Conservation (phyloP, 139 green algal genomes). For the Chlorella sp. region DNA sequence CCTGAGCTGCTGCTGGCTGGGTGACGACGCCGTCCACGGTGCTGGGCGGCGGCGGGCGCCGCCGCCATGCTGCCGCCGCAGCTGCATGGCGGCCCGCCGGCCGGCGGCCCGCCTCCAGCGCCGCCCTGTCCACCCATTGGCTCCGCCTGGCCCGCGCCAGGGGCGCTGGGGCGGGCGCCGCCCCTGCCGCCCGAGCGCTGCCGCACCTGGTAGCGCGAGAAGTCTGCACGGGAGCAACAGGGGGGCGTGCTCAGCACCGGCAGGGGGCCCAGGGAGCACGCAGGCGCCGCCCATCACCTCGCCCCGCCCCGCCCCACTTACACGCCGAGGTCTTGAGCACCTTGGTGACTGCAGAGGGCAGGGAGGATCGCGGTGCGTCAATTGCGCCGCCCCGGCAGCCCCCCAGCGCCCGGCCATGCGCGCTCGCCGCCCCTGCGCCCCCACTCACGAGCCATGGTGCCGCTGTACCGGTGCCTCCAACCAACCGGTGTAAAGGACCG, state of each 20-base stretch:
- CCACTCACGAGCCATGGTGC: constrained; percentile 36
- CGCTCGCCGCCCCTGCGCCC: background rate
- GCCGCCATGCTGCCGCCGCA: background rate
- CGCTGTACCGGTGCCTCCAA: constrained; percentile 10
- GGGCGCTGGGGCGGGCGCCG: no score
- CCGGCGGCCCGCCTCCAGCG: background rate
- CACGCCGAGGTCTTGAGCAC: constrained; percentile 26
- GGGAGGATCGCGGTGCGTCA: background rate
- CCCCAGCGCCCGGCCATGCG: constrained; percentile 16
- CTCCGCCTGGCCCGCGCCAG: no score
- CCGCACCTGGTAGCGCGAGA: constrained; percentile 41
- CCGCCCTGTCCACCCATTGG: background rate
- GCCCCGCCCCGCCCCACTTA: constrained; percentile 7
- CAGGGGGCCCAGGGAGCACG: background rate
- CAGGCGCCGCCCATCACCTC: background rate
- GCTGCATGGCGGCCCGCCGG: background rate
- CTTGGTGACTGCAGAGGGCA: constrained; percentile 28
- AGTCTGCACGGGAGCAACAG: constrained; percentile 25
- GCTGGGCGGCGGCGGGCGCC: no score
- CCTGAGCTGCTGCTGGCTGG: background rate
- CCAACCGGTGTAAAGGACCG: background rate
- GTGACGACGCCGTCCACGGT: no score
- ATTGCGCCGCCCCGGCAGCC: background rate
- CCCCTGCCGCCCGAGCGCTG: background rate
- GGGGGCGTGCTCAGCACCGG: background rate